Evolutionary conservation across 2,329 filamentous ascomycete genomes (phyloP).

Genomic region (Colletotrichum destructivum): DNA sequence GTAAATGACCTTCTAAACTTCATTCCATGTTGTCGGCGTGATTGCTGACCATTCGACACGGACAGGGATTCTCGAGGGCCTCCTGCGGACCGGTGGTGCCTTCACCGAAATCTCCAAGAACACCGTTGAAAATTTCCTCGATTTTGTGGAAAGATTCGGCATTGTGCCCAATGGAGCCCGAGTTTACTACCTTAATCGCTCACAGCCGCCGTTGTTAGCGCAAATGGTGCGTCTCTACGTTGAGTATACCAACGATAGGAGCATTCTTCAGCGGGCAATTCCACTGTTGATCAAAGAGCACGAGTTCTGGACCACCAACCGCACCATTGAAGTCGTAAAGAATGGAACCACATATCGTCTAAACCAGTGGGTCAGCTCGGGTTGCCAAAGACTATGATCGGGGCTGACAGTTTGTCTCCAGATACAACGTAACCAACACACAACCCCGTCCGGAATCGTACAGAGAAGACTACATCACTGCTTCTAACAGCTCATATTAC

Average conservation of each 20-base stretch:
- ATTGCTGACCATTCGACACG: conserved; percentile 47
- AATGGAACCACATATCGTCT: conserved; percentile 66
- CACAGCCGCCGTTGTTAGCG: conserved; percentile 76
- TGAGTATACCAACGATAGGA: conserved; percentile 75
- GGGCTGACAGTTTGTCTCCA: conserved; percentile 41
- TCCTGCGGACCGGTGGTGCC: conserved; percentile 74
- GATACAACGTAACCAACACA: conserved; percentile 74
- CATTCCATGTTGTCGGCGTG: too few species aligned
- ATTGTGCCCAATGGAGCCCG: conserved; percentile 80
- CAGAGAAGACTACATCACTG: conserved; percentile 75
- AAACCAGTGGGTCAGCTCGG: conserved; percentile 61
- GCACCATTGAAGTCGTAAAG: conserved; percentile 67
- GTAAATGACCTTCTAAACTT: neutral
- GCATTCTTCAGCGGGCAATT: conserved; percentile 71
- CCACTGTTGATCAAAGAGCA: conserved; percentile 76
- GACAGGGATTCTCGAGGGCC: conserved; percentile 72
- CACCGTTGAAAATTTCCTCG: conserved; percentile 79
- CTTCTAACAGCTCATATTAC: conserved; percentile 77
- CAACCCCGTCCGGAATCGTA: conserved; percentile 79
- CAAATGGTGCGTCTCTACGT: conserved; percentile 78
- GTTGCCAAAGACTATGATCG: too few species aligned
- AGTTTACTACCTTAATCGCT: conserved; percentile 77
- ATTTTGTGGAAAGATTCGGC: conserved; percentile 75
- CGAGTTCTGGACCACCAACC: conserved; percentile 74
- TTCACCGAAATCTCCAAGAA: conserved; percentile 76